Conservation (phyloP, 176 grass and related monocot species). For the Lolium perenne region DNA sequence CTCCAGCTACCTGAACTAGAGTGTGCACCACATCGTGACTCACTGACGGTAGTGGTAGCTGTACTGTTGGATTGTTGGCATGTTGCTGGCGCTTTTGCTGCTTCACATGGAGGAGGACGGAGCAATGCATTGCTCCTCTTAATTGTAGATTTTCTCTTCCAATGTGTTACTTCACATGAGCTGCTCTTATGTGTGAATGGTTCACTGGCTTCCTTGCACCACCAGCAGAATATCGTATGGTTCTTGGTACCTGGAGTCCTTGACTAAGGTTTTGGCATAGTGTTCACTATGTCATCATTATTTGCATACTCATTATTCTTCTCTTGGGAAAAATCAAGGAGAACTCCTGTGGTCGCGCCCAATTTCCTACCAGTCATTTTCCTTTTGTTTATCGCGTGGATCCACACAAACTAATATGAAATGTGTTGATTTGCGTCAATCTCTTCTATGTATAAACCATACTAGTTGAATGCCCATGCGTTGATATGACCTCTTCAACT, state of each 20-base stretch:
- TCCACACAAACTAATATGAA: too few relatives aligned
- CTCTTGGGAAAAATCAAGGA: not conserved
- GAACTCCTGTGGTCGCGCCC: too few relatives aligned
- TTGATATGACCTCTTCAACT: too few relatives aligned
- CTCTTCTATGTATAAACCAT: not conserved
- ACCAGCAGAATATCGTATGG: too few relatives aligned
- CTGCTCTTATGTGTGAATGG: not conserved
- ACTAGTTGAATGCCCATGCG: too few relatives aligned
- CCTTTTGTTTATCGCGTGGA: too few relatives aligned
- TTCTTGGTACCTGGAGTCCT: too few relatives aligned
- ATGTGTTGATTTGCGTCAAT: too few relatives aligned
- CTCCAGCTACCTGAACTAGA: not conserved
- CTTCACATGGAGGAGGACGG: not conserved
- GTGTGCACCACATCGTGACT: not conserved
- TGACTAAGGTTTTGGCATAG: too few relatives aligned
- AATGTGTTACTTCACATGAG: not conserved
- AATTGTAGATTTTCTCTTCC: not conserved
- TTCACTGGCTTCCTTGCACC: not conserved
- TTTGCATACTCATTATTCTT: not conserved
- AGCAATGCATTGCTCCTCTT: not conserved
- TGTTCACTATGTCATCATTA: not conserved
- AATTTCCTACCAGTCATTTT: too few relatives aligned
- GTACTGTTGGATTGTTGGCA: not conserved
- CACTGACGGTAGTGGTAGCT: not conserved
- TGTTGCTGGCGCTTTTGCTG: constrained; percentile 3